These are phyloP conservation scores for Triglochin maritima DNA, from an alignment of 106 monocot species.

Conservation along the genomic window DNA sequence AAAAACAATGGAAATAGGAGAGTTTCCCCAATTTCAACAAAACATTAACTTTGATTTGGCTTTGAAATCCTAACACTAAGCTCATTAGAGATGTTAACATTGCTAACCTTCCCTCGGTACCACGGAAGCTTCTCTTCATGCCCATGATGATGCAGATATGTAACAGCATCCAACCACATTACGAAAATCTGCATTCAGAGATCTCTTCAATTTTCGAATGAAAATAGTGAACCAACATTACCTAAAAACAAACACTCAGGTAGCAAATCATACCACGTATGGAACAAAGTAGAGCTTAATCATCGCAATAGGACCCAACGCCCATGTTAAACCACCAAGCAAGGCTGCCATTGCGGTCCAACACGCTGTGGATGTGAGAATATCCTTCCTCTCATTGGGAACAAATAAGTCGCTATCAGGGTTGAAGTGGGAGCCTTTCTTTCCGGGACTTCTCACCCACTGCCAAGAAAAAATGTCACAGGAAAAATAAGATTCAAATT, in stretches of 20 bases:
- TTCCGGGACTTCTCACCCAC: constrained; percentile 23
- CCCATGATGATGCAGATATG: constrained; percentile 62
- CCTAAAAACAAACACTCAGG: neutral
- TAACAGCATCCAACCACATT: constrained; percentile 57
- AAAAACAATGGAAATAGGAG: too few relatives aligned
- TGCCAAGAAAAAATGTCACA: neutral
- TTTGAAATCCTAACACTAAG: too few relatives aligned
- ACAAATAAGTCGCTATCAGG: constrained; percentile 20
- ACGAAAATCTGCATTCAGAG: constrained; percentile 33
- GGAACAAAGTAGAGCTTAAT: constrained; percentile 21
- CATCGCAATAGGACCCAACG: constrained; percentile 14
- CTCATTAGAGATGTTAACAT: too few relatives aligned
- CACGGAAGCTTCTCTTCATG: constrained; percentile 52
- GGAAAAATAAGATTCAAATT: neutral
- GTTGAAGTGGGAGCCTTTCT: constrained; percentile 21
- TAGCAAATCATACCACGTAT: constrained; percentile 4
- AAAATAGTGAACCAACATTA: neutral
- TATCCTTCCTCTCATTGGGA: constrained; percentile 22
- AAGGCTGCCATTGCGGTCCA: constrained; percentile 23
- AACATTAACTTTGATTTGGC: too few relatives aligned
- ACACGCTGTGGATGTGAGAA: constrained; percentile 20
- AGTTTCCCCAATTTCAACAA: too few relatives aligned
- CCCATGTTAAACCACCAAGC: constrained; percentile 16
- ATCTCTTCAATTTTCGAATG: neutral
- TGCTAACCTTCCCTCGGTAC: constrained; percentile 51